Evolutionary conservation across 2,329 filamentous ascomycete genomes (phyloP).

Genomic region (Claviceps monticola): DNA sequence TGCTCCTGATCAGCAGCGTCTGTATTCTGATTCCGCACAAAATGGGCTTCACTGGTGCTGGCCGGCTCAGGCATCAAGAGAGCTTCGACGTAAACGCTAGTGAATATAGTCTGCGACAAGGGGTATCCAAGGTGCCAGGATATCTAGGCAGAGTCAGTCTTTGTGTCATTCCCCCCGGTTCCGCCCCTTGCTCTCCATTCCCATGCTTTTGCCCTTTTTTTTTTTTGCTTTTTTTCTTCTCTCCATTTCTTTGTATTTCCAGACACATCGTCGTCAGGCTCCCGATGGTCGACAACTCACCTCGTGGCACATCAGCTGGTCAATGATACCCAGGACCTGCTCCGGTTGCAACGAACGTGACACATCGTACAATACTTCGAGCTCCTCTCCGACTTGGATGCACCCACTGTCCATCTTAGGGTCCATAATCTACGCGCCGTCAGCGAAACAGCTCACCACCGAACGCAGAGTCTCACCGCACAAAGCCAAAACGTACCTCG

Average conservation of each 20-base stretch:
- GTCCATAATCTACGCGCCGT: conserved; percentile 70
- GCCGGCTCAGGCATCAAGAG: conserved; percentile 58
- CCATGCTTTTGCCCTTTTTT: background rate
- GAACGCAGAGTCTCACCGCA: background rate
- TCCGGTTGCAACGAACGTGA: conserved; percentile 52
- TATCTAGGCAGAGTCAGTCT: conserved; percentile 42
- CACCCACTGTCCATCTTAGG: conserved; percentile 97
- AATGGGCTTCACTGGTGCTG: conserved; percentile 51
- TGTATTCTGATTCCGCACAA: conserved; percentile 27
- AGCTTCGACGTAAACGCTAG: conserved; percentile 77
- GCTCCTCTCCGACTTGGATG: conserved; percentile 60
- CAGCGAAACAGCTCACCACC: background rate
- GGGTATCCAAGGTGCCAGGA: conserved; percentile 96
- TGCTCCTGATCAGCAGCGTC: conserved; percentile 19
- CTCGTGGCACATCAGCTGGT: conserved; percentile 81
- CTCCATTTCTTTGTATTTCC: background rate
- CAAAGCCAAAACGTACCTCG: conserved; percentile 36
- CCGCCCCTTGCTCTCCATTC: too few relatives aligned
- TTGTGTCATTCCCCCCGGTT: too few relatives aligned
- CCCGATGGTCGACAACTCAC: conserved; percentile 27
- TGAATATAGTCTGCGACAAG: conserved; percentile 86
- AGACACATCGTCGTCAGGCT: background rate
- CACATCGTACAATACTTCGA: conserved; percentile 73
- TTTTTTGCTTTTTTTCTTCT: background rate
- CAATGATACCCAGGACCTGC: conserved; percentile 85